Conservation (phyloP, 176 grass and related monocot species). For the Musa beccarii region DNA sequence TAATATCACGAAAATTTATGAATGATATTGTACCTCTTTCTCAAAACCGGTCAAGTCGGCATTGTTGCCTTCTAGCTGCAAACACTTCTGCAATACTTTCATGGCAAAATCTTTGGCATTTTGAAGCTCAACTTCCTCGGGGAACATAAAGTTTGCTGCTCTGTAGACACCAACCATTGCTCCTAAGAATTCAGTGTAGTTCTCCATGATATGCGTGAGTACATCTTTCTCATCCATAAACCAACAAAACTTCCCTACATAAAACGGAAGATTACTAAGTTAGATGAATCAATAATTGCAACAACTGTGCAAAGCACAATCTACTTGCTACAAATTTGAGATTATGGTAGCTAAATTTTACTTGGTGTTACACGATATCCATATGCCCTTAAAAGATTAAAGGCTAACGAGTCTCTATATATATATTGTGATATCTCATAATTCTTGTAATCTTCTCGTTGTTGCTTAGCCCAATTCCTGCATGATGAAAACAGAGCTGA, state of each 20-base stretch:
- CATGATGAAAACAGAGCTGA: too few relatives aligned
- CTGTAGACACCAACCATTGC: background rate
- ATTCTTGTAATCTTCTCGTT: background rate
- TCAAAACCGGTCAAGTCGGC: background rate
- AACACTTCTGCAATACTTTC: background rate
- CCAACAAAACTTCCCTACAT: too few relatives aligned
- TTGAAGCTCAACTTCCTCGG: background rate
- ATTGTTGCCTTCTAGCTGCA: background rate
- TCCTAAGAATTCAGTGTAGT: background rate
- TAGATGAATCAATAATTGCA: too few relatives aligned
- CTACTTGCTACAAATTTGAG: too few relatives aligned
- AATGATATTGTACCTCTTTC: background rate
- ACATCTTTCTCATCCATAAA: background rate
- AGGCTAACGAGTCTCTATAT: background rate
- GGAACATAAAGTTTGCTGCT: conserved; percentile 3
- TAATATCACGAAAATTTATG: too few relatives aligned
- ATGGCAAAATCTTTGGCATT: background rate
- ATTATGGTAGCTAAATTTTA: background rate
- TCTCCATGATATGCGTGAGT: background rate
- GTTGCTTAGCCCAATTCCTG: background rate
- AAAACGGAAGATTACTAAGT: too few relatives aligned
- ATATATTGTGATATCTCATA: background rate
- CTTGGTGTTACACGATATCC: background rate
- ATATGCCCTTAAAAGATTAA: background rate
- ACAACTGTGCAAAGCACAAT: too few relatives aligned